Base-by-base conservation (phyloP, 176 grass and related monocot species). In the Rhipidocladum racemiflorum region DNA sequence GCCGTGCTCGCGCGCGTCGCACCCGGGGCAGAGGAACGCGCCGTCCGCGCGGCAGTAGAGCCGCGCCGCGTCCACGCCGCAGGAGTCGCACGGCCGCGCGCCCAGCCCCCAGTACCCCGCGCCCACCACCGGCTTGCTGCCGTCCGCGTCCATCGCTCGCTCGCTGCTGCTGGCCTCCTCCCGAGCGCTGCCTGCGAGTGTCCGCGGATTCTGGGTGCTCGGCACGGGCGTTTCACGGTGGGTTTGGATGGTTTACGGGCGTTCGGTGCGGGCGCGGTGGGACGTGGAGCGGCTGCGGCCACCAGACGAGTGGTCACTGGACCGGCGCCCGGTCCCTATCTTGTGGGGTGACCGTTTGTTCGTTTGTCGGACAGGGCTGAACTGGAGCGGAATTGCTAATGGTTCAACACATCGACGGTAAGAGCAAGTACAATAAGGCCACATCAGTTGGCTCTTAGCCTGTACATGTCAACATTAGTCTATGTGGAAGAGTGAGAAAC, bases 21-120 rank as follows among this genome's bases (percentile, higher is more conserved):
- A 82, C 12, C 79, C 59, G 48, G 49, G 30, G 88, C 88, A 83
- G 56, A 78, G 84, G 73, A 75, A 90, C 9, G 78, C 88, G 68
- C 81, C 87, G 61, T 89, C 87, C 1, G 61, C 18, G 50, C 87
- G 81, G 87, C 87, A 89, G 87, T 79, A 83, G 61, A 89, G 68
- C 68, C 87, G 76, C 75, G 87, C 87, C 8, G 81, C 50, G 75
- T 67, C 69, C n/a, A 43, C 69, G 1, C 40, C 81, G 76, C 87
- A 89, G 24, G 87, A 54, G 76, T 85, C 87, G 69, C 87, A 89
- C 16, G 82, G 76, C 0, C 87, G 81, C 7, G 60, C 82, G 17
- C 39, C 74, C 28, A 42, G 17, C 10, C 28, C 27, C 86, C 75
- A 79, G 81, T 25, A 70, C 30, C 66, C 86, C 45, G 29, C 63